Conservation (phyloP, 495 filamentous ascomycete species). For the Podospora comata region DNA sequence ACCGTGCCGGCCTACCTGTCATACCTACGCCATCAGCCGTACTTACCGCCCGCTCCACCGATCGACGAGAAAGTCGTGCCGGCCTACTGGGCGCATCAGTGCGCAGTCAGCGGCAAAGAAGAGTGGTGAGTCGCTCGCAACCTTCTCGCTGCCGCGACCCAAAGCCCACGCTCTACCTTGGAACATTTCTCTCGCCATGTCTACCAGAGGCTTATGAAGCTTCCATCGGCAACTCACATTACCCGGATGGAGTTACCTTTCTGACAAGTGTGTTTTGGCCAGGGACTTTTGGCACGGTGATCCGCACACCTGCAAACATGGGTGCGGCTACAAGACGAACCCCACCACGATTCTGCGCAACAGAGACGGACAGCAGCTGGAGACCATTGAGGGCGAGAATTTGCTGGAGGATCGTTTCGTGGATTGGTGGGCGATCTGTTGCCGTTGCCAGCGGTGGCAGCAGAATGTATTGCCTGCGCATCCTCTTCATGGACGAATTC, state of each 20-base stretch:
- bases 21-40: background rate
- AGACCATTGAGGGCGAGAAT: background rate
- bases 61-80: background rate
- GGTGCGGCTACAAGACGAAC: background rate
- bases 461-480: background rate
- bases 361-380: background rate
- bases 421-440: background rate
- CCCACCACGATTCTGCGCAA: background rate
- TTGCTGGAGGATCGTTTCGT: background rate
- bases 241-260: background rate
- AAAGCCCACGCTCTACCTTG: background rate
- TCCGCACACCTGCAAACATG: background rate
- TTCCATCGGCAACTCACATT: background rate
- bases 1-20: background rate
- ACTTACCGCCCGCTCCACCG: background rate
- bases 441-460: background rate
- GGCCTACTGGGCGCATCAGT: background rate
- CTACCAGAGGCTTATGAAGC: too few species aligned
- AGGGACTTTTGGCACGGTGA: background rate
- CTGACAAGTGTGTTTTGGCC: background rate
- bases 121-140: background rate
- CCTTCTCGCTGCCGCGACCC: background rate
- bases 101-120: background rate
- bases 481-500: background rate
- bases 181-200: background rate